Evolutionary conservation across 768 basidiomycete genomes (phyloP).

Genomic region (Hypsizygus marmoreus): DNA sequence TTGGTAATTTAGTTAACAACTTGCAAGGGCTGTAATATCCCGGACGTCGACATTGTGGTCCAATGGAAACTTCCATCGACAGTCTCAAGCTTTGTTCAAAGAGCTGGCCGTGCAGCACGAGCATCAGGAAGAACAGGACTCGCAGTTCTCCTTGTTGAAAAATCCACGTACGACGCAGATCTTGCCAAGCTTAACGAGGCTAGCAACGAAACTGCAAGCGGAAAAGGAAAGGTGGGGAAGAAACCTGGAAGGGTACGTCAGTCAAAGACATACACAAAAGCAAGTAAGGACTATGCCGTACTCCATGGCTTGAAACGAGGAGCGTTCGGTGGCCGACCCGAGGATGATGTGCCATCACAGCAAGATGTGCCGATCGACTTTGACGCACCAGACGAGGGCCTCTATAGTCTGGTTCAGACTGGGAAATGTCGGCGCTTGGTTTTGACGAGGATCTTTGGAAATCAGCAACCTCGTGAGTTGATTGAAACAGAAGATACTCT

Average conservation of each 20-base stretch:
- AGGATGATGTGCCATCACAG: neutral
- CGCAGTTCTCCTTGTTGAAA: slow-evolving; percentile 28
- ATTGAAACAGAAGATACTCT: neutral
- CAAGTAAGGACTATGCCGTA: neutral
- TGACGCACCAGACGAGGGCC: neutral
- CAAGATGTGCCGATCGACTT: neutral
- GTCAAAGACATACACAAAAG: too few species aligned
- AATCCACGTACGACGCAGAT: slow-evolving; percentile 9
- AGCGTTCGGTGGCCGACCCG: neutral
- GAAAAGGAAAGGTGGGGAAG: too few species aligned
- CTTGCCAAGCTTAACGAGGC: neutral
- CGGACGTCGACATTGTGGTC: slow-evolving; percentile 35
- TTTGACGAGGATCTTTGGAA: neutral
- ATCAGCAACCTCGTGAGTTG: neutral
- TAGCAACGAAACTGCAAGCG: too few species aligned
- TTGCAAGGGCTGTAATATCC: slow-evolving; percentile 31
- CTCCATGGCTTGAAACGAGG: neutral
- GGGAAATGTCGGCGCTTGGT: neutral
- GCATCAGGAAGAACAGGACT: slow-evolving; percentile 17
- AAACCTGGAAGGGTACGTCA: too few species aligned
- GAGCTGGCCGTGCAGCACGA: slow-evolving; percentile 34
- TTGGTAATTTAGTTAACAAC: neutral
- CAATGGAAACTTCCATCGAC: slow-evolving; percentile 36
- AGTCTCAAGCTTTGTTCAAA: slow-evolving; percentile 31
- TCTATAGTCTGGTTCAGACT: neutral